A percentile compares a stretch with the other conserved stretches of the same genome.
phyloP scores from a whole-genome alignment of 2,329 filamentous ascomycete species.

The Monilinia vaccinii-corymbosi region DNA sequence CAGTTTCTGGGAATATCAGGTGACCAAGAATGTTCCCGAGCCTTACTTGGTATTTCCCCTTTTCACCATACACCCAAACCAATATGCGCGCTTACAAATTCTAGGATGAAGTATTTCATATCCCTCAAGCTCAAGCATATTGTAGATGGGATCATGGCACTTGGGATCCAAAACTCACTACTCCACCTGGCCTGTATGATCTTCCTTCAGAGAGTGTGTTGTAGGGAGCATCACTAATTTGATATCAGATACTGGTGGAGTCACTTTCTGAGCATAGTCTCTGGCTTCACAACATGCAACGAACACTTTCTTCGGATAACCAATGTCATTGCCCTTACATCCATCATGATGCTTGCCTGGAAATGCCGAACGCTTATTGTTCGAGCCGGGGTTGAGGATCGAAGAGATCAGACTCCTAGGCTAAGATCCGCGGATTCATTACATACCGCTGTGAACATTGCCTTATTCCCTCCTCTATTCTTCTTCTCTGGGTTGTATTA shows the following conservation, averaged over 20 bases:
- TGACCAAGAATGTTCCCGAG: conserved; percentile 22
- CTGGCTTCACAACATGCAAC: conserved; percentile 31
- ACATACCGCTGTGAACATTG: conserved; percentile 68
- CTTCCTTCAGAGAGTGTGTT: conserved; percentile 12
- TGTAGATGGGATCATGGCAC: conserved; percentile 63
- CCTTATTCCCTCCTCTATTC: conserved; percentile 80
- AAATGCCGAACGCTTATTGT: conserved; percentile 22
- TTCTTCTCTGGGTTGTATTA: conserved; percentile 97
- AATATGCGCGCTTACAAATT: not conserved
- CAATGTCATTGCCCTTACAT: conserved; percentile 39
- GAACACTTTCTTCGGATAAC: conserved; percentile 38
- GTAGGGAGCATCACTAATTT: conserved; percentile 15
- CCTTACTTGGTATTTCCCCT: conserved; percentile 23
- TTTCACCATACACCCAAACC: not conserved
- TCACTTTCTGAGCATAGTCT: conserved; percentile 39
- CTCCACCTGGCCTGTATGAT: conserved; percentile 73
- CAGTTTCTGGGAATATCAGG: conserved; percentile 23
- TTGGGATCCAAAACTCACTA: conserved; percentile 98
- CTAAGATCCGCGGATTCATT: conserved; percentile 7
- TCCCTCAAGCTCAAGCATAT: conserved; percentile 84
- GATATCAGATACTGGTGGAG: conserved; percentile 27
- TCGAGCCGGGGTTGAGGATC: not conserved
- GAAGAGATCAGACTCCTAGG: conserved; percentile 9
- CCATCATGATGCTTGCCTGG: conserved; percentile 29
- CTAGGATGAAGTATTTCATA: conserved; percentile 83